phyloP scores from a whole-genome alignment of 768 basidiomycete genomes.

The Rhizopogon vulgaris region DNA sequence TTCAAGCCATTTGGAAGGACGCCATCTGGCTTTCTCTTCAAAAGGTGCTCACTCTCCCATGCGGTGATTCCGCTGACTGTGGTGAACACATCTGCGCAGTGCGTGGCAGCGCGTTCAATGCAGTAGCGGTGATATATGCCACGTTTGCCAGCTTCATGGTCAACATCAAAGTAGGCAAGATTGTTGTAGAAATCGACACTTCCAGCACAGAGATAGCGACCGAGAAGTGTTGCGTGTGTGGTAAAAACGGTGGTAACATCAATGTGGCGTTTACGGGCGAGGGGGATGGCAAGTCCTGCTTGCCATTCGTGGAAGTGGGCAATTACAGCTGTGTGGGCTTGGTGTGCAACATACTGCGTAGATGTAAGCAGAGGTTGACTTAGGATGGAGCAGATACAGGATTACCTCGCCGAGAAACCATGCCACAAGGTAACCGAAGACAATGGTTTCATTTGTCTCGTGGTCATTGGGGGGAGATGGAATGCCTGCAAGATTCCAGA shows the following conservation, averaged over 20 bases:
- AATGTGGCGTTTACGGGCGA: conserved; percentile 93
- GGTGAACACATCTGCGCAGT: conserved; percentile 97
- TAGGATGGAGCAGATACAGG: conserved; percentile 8
- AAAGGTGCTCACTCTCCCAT: conserved; percentile 91
- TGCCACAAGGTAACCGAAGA: conserved; percentile 96
- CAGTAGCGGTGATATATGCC: conserved; percentile 99
- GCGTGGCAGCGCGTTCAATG: conserved; percentile 90
- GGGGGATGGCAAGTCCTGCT: conserved; percentile 89
- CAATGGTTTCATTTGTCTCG: conserved; percentile 97
- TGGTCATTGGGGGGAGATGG: conserved; percentile 94
- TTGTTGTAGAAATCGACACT: conserved; percentile 99
- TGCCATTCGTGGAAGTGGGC: conserved; percentile 99
- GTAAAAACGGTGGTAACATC: conserved; percentile 99
- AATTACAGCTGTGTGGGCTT: conserved; percentile 80
- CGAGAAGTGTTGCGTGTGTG: conserved; percentile 96
- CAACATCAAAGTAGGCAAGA: conserved; percentile 98
- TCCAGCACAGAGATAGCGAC: conserved; percentile 97
- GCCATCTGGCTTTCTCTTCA: conserved; percentile 97
- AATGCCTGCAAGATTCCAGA: conserved; percentile 98
- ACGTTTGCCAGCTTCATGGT: conserved; percentile 97
- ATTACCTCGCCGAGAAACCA: conserved; percentile 98
- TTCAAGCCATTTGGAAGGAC: conserved; percentile 97
- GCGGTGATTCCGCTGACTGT: conserved; percentile 98
- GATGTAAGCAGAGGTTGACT: not conserved
- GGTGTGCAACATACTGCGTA: conserved; percentile 69